Evolutionary conservation across 2,329 filamentous ascomycete species (phyloP).

Genomic region (Colletotrichum sp.): DNA sequence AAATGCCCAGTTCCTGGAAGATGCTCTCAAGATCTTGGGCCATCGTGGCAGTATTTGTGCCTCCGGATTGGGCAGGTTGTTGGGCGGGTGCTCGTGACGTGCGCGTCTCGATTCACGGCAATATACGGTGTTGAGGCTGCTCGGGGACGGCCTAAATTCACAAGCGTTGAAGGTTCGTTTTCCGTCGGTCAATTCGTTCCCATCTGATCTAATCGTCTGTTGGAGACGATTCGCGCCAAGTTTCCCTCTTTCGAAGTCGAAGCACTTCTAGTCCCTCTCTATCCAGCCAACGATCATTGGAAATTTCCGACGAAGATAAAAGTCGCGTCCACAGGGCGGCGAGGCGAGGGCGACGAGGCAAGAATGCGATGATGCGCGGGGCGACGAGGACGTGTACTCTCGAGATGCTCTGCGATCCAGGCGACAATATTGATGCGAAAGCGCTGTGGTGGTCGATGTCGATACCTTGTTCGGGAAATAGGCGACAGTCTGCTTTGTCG

Average conservation of each 20-base stretch:
- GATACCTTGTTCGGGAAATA: not conserved
- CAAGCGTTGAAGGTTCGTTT: not conserved
- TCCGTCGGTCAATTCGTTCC: not conserved
- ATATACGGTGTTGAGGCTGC: not conserved
- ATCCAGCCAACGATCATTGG: not conserved
- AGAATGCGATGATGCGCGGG: not conserved
- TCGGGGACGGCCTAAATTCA: not conserved
- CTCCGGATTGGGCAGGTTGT: not conserved
- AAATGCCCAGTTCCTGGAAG: slow-evolving; percentile 77
- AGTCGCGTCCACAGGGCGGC: not conserved
- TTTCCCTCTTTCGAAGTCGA: slow-evolving; percentile 6
- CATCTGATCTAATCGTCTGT: not conserved
- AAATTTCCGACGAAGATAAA: not conserved
- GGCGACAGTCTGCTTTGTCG: not conserved
- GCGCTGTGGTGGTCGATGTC: not conserved
- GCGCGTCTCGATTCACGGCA: not conserved
- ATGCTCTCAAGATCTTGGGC: slow-evolving; percentile 67
- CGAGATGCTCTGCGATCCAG: not conserved
- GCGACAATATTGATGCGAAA: not conserved
- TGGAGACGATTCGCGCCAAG: not conserved
- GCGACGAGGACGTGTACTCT: not conserved
- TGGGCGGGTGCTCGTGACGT: not conserved
- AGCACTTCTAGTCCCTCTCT: not conserved
- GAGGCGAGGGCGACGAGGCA: not conserved
- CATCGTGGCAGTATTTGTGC: slow-evolving; percentile 32